Percentiles rank a stretch among this genome's conserved stretches.
phyloP scores from a whole-genome alignment of 75 land plant genomes.

The Chamaecyparis obtusa region DNA sequence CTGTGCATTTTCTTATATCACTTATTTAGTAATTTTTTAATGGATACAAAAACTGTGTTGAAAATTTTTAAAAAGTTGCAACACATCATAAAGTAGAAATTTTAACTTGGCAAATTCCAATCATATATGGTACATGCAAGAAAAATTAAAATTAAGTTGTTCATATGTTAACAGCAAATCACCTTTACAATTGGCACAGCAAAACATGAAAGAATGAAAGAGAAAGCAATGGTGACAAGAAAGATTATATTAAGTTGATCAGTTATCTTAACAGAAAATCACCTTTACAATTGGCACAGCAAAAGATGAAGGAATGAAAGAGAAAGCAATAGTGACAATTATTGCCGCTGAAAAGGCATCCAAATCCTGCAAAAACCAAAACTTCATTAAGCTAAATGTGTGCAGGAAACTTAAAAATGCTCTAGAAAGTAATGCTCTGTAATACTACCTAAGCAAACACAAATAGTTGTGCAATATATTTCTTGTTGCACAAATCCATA shows the following conservation, averaged over 20 bases:
- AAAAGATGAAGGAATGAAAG: slow-evolving; percentile 82
- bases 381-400: background rate
- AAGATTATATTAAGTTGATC: background rate
- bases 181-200: slow-evolving; percentile 81
- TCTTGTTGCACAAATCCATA: background rate
- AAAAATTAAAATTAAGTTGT: background rate
- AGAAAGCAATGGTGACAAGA: slow-evolving; percentile 61
- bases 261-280: slow-evolving; percentile 2
- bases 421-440: background rate
- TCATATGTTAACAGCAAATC: background rate
- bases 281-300: slow-evolving; percentile 81
- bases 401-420: background rate
- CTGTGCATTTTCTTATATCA: too few relatives aligned
- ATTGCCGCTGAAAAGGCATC: slow-evolving; percentile 78
- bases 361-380: slow-evolving; percentile 34
- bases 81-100: background rate
- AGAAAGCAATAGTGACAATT: slow-evolving; percentile 64
- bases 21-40: too few relatives aligned
- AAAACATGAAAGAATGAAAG: slow-evolving; percentile 78
- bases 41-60: too few relatives aligned
- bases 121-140: background rate
- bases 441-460: background rate
- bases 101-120: background rate
- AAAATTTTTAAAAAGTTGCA: background rate
- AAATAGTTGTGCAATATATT: background rate